Conservation (phyloP, 495 filamentous ascomycete species). For the Massariosphaeria phaeospora region DNA sequence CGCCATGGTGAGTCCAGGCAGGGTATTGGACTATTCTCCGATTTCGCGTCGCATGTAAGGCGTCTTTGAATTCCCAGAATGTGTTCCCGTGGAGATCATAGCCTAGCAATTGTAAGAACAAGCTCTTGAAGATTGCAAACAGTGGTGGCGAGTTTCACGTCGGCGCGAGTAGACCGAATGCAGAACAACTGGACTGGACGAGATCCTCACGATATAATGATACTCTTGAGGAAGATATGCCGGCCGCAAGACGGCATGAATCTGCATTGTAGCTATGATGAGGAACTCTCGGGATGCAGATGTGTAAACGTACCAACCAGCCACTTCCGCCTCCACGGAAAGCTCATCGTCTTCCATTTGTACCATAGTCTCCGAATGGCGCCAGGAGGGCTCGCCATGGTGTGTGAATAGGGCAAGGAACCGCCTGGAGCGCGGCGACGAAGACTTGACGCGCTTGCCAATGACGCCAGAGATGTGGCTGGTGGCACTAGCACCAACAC, state of each 20-base stretch:
- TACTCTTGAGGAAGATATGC: too few species aligned
- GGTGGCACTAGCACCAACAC: background rate
- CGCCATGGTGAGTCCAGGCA: constrained; percentile 57
- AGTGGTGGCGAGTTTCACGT: too few species aligned
- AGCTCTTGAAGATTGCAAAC: too few species aligned
- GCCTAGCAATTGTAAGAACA: constrained; percentile 49
- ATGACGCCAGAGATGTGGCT: constrained; percentile 24
- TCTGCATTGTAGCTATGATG: too few species aligned
- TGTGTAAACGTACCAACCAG: constrained; percentile 62
- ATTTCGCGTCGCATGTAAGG: constrained; percentile 47
- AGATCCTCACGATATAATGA: too few species aligned
- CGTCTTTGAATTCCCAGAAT: constrained; percentile 85
- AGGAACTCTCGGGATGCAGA: too few species aligned
- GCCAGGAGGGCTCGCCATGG: constrained; percentile 37
- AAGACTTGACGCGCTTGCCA: constrained; percentile 12
- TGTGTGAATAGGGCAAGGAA: background rate
- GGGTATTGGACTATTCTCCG: constrained; percentile 66
- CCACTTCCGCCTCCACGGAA: constrained; percentile 83
- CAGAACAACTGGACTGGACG: too few species aligned
- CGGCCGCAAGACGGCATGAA: too few species aligned
- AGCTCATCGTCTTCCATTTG: constrained; percentile 74
- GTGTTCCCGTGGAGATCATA: constrained; percentile 84
- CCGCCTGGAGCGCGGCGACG: too few species aligned
- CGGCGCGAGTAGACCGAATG: too few species aligned
- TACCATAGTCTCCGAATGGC: constrained; percentile 57